These are phyloP conservation scores for Lentinula novae-zelandiae DNA, from an alignment of 1,284 basidiomycete genomes.

Conservation along the genomic window DNA sequence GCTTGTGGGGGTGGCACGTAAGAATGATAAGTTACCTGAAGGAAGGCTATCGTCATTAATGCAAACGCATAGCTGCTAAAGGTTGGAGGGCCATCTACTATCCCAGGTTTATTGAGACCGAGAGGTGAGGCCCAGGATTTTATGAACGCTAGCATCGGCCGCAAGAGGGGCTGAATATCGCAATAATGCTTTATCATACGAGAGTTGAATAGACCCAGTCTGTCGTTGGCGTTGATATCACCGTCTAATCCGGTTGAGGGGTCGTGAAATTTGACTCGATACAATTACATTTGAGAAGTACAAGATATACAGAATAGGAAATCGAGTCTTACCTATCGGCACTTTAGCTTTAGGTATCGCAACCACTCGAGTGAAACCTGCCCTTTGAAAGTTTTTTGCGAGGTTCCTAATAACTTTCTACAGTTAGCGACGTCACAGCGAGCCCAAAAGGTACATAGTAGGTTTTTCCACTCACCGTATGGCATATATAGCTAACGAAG, in stretches of 20 bases:
- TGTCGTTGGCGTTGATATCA: constrained; percentile 60
- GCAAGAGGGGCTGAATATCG: constrained; percentile 35
- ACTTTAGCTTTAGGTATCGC: constrained; percentile 37
- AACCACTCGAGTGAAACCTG: constrained; percentile 31
- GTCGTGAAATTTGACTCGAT: constrained; percentile 51
- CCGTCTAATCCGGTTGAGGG: constrained; percentile 37
- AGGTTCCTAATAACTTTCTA: constrained; percentile 21
- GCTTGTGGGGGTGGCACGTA: neutral
- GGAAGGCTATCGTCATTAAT: constrained; percentile 52
- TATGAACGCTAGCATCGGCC: constrained; percentile 37
- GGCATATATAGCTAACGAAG: neutral
- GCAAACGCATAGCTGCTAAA: constrained; percentile 60
- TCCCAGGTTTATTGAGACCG: constrained; percentile 44
- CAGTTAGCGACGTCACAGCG: neutral
- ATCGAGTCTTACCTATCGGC: neutral
- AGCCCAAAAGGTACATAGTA: neutral
- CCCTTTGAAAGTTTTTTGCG: constrained; percentile 11
- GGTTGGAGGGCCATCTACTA: constrained; percentile 22
- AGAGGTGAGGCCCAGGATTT: constrained; percentile 54
- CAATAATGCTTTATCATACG: constrained; percentile 46
- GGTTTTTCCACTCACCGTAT: neutral
- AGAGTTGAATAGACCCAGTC: constrained; percentile 50
- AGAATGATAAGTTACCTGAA: constrained; percentile 41
- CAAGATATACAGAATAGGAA: neutral
- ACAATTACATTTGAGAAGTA: neutral